These are phyloP conservation scores for Urochloa ruziziensis DNA, from an alignment of 176 grass and related monocot species.

Conservation along the genomic window DNA sequence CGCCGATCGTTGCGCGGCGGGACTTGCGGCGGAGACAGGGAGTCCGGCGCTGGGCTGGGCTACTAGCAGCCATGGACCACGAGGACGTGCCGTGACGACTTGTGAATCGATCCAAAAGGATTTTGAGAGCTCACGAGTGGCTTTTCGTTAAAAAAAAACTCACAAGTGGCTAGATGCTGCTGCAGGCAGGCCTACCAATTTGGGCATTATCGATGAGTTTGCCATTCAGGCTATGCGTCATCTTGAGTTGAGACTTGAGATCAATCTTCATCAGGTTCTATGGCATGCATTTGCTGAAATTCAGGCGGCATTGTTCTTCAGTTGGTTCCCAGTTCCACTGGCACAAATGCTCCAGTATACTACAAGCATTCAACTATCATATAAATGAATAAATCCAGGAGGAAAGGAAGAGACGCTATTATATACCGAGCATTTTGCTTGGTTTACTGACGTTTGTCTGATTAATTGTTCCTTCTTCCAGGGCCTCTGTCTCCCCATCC, in stretches of 20 bases:
- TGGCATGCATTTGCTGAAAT: background rate
- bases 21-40: background rate
- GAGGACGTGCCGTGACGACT: background rate
- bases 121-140: background rate
- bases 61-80: background rate
- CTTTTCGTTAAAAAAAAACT: no score
- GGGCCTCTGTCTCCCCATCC: background rate
- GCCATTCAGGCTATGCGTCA: background rate
- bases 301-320: background rate
- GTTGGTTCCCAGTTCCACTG: no score
- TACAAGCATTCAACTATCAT: no score
- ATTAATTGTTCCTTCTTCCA: background rate
- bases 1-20: background rate
- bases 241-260: background rate
- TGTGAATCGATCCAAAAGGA: background rate
- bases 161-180: background rate
- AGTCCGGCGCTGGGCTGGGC: background rate
- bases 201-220: background rate
- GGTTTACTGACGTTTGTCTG: background rate
- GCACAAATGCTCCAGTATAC: no score
- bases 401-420: no score
- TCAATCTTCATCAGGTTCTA: no score
- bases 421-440: no score
- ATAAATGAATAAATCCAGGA: no score
- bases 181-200: background rate